Conservation (phyloP, 2,329 filamentous ascomycete genomes). For the Sphaerulina musiva region DNA sequence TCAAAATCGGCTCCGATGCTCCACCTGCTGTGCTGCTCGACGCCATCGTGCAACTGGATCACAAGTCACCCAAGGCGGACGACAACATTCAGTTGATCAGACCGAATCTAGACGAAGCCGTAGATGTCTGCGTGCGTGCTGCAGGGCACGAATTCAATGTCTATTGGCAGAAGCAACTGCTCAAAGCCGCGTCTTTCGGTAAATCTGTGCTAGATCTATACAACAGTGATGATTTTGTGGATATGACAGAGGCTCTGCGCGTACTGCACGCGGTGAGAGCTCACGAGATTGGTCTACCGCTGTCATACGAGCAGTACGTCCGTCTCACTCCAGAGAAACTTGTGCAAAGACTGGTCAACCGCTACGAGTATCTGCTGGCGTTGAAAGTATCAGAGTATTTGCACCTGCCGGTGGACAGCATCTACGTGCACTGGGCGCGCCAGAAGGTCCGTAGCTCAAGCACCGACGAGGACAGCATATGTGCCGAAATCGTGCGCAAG, state of each 20-base stretch:
- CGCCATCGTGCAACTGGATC: slow-evolving; percentile 82
- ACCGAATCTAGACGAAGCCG: slow-evolving; percentile 79
- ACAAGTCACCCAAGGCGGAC: slow-evolving; percentile 92
- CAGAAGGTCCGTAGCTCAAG: slow-evolving; percentile 82
- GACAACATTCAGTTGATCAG: slow-evolving; percentile 95
- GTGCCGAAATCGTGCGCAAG: slow-evolving; percentile 76
- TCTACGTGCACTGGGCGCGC: slow-evolving; percentile 95
- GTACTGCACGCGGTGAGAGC: slow-evolving; percentile 89
- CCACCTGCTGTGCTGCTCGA: slow-evolving; percentile 89
- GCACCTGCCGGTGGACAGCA: slow-evolving; percentile 75
- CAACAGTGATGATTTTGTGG: slow-evolving; percentile 96
- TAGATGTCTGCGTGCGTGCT: slow-evolving; percentile 87
- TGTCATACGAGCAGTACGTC: slow-evolving; percentile 91
- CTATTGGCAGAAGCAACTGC: slow-evolving; percentile 87
- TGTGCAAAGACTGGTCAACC: slow-evolving; percentile 77
- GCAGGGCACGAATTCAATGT: slow-evolving; percentile 85
- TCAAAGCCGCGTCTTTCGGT: slow-evolving; percentile 95
- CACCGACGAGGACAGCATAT: slow-evolving; percentile 83
- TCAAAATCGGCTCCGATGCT: slow-evolving; percentile 79
- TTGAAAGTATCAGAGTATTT: slow-evolving; percentile 83
- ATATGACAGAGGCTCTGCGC: slow-evolving; percentile 90
- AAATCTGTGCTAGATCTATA: slow-evolving; percentile 97
- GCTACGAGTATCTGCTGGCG: slow-evolving; percentile 85
- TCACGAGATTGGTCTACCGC: slow-evolving; percentile 80
- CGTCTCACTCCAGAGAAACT: slow-evolving; percentile 82